These are phyloP conservation scores for Thymus quinquecostatus DNA, from an alignment of 257 asterid species.

Conservation along the genomic window DNA sequence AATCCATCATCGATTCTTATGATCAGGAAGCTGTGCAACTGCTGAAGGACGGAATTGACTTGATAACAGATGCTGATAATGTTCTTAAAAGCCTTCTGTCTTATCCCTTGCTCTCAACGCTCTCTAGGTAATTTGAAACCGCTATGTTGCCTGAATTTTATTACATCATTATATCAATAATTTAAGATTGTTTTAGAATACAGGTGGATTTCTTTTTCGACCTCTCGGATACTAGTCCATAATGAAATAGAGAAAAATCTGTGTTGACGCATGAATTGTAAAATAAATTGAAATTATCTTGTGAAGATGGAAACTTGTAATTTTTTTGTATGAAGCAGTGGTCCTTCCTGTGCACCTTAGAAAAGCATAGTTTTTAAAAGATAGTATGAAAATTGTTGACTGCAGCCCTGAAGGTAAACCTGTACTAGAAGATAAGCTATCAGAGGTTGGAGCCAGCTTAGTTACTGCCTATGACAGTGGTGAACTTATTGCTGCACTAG, in stretches of 20 bases:
- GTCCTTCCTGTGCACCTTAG: not conserved
- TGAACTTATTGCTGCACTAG: constrained; percentile 69
- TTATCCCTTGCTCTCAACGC: constrained; percentile 68
- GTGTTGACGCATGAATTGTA: not conserved
- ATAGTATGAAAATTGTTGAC: not conserved
- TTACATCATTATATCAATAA: not conserved
- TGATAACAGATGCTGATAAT: constrained; percentile 80
- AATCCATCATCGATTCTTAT: constrained; percentile 30
- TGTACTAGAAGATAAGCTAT: constrained; percentile 68
- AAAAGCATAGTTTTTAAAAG: not conserved
- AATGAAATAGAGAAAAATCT: not conserved
- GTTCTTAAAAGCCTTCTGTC: constrained; percentile 68
- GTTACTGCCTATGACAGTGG: constrained; percentile 79
- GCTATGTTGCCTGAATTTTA: constrained; percentile 11
- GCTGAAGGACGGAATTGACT: constrained; percentile 89
- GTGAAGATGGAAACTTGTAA: not conserved
- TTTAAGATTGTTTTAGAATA: not conserved
- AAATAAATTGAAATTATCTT: not conserved
- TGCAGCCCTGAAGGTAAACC: constrained; percentile 77
- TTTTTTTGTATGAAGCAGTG: not conserved
- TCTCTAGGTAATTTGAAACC: constrained; percentile 62
- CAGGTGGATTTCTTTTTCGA: not conserved
- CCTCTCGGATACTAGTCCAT: not conserved
- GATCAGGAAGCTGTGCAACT: constrained; percentile 80
- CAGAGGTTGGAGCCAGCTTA: constrained; percentile 77